Base-by-base conservation (phyloP, 2,329 filamentous ascomycete genomes). In the Diplodia sapinea region DNA sequence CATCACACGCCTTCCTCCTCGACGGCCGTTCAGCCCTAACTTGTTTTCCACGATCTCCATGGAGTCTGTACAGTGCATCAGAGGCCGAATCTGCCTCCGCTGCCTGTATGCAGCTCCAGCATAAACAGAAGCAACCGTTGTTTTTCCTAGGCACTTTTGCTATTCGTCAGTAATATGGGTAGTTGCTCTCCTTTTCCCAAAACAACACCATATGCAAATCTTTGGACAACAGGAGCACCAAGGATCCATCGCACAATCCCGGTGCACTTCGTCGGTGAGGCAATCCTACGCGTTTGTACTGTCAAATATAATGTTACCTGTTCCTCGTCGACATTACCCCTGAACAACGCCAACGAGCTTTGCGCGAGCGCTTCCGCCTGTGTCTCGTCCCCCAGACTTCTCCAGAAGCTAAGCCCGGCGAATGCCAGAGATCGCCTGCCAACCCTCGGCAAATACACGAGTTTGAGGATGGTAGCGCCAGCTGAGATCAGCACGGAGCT, bases 391-490 rank as follows among this genome's bases (percentile, higher is more conserved):
- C 11, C 7, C 7, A 9, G 15, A n/a, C 4, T 47, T 59, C 20
- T 33, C 33, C 13, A 11, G 38, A 29, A 11, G 12, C 6, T 26
- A 12, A 36, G 26, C 17, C 26, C 15, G 40, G 26, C n/a, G 17
- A 12, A 31, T 17, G 43, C 12, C 33, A 2, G 17, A 50, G 9
- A 33, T 47, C 15, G 26, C 11, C 29, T 17, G 26, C 17, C 40
- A 15, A 4, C 9, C 3, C 31, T 62, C 20, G 20, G 40, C 31
- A 31, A 50, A 33, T 33, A 33, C 17, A 36, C 43, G 26, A 50
- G 40, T 33, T 23, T 17, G 57, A 40, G 31, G 43, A 31, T 17
- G 56, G 56, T 59, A 47, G 57, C 29, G 17, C 47, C 29, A 55
- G 23, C 23, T 26, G 3, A 26, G 47, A 36, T 36, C 33, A 17